Base-by-base conservation (phyloP, 306 rosid genomes). In the Trifolium fragiferum region DNA sequence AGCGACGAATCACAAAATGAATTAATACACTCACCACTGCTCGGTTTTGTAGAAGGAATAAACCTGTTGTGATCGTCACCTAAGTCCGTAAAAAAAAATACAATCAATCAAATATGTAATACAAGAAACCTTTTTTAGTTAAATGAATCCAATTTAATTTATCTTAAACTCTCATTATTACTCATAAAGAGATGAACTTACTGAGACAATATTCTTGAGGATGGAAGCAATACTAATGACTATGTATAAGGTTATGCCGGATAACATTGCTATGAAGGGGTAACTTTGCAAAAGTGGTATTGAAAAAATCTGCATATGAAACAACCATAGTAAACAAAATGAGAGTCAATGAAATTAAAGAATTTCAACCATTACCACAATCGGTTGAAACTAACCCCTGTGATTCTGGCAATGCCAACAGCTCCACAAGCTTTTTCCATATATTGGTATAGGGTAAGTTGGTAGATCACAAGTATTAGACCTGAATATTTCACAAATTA, bases 31-130 rank as follows among this genome's bases (percentile, higher is more conserved):
- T 82, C 88, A 94, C 98, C 95, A 91, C 97, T 20, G 82, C 91
- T 83, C 76, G 85, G 58, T 93, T 93, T 87, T 90, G 98, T 62
- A 89, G 38, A 73, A 93, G 73, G 89, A 87, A 89, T 66, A 92
- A 12, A 38, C 87, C 72, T 10, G 87, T 84, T 35, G 19, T 74
- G 10, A 84, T 77, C 8, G 84, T 80, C 72, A 73, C 55, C 87
- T 84, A 51, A 6, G 58, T 60, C 44, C 74, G 25, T 1, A 3
- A 55, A 64, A 76, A 76, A 41, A 3, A 51, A 43, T 13, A 10
- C 33, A 70, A 59, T 68, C 44, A 73, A 37, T 8, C 40, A 37
- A 37, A 37, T 1, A 7, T 37, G 38, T 35, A 35, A 35, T 35
- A 35, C 38, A 35, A 7, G 8, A 9, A 35, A 6, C 9, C 9